Conservation (phyloP, 305 asterid species). For the Solanum hybrid region DNA sequence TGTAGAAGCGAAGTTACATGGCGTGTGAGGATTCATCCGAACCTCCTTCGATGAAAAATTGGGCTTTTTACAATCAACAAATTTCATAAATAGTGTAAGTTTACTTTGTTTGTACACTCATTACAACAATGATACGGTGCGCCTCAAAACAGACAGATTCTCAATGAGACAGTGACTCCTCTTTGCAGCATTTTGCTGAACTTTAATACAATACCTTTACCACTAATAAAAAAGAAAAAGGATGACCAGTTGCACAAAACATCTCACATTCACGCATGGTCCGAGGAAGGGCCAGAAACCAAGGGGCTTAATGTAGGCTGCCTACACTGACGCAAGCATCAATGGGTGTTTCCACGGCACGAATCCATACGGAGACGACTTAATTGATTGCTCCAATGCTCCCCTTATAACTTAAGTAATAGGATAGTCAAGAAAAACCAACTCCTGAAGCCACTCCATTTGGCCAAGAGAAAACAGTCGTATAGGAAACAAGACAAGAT, state of each 20-base stretch:
- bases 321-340: not conserved
- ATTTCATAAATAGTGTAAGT: not conserved
- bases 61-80: not conserved
- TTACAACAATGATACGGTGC: not conserved
- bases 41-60: not conserved
- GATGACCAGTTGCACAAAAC: not conserved
- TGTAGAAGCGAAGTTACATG: not conserved
- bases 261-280: not conserved
- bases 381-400: not conserved
- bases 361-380: not conserved
- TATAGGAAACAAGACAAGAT: slow-evolving; percentile 1
- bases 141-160: not conserved
- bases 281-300: not conserved
- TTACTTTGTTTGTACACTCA: not conserved
- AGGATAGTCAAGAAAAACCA: not conserved
- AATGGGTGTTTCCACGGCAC: not conserved
- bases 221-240: not conserved
- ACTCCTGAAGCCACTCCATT: not conserved
- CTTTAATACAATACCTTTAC: not conserved
- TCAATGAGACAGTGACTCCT: not conserved
- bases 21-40: not conserved
- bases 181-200: not conserved
- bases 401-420: not conserved
- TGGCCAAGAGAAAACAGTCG: not conserved
- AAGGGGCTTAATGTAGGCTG: not conserved